Percentiles rank a stretch among this genome's conserved stretches.
Conservation (phyloP, 1,139 yeast genomes). For the Hansenula lynferdii region DNA sequence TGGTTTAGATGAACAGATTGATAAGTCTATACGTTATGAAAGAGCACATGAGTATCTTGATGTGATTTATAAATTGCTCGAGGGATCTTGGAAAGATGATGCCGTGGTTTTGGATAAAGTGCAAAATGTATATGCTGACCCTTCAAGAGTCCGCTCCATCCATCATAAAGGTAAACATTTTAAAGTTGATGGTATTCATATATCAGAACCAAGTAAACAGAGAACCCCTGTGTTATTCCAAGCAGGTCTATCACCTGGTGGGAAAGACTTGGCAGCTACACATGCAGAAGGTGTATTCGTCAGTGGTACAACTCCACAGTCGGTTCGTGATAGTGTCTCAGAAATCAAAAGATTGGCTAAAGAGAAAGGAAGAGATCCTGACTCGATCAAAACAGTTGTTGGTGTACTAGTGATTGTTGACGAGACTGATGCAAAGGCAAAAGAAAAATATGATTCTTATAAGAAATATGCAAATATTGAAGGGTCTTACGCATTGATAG, state of each 20-base stretch:
- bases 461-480: slow-evolving; percentile 22
- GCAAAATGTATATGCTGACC: slow-evolving; percentile 31
- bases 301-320: slow-evolving; percentile 22
- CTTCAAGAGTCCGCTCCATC: slow-evolving; percentile 30
- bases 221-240: slow-evolving; percentile 38
- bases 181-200: slow-evolving; percentile 35
- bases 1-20: slow-evolving; percentile 31
- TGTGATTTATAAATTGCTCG: slow-evolving; percentile 32
- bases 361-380: slow-evolving; percentile 21
- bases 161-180: slow-evolving; percentile 32
- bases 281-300: slow-evolving; percentile 38
- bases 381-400: slow-evolving; percentile 24
- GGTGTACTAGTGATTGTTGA: slow-evolving; percentile 22
- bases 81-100: slow-evolving; percentile 39
- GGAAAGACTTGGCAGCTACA: slow-evolving; percentile 37
- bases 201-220: slow-evolving; percentile 35
- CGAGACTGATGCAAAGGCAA: slow-evolving; percentile 26
- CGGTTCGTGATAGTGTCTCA: slow-evolving; percentile 13
- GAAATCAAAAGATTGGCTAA: slow-evolving; percentile 20
- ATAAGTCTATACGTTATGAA: slow-evolving; percentile 26
- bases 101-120: slow-evolving; percentile 29
- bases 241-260: slow-evolving; percentile 40
- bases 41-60: slow-evolving; percentile 35
- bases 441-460: slow-evolving; percentile 19
- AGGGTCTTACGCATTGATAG: slow-evolving; percentile 27